Base-by-base conservation (phyloP, 768 basidiomycete genomes). In the Hypholoma sublateritium region DNA sequence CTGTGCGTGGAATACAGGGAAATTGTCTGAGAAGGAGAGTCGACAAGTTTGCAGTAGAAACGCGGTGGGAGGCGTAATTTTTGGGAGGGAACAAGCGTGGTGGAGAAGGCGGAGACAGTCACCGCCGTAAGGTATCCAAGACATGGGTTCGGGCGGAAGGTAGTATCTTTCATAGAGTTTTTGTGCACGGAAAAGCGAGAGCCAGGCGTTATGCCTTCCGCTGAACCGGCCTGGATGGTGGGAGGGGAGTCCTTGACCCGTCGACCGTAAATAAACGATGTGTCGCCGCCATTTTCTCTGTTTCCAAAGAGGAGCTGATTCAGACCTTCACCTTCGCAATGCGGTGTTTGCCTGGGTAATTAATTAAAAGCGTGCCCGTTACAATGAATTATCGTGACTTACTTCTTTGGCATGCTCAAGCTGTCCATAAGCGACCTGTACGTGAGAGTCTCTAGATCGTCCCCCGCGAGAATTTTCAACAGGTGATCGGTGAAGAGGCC, bases 401-500 rank as follows among this genome's bases (percentile, higher is more conserved):
- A 73, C 74, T 65, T 65, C 17, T 11, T 43, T 2, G 70, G 69
- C 64, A 72, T 70, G 7, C 56, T 59, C 52, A 74, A 39, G 37
- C 61, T 66, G 51, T 72, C 66, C 67, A 74, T 71, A 28, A 76
- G 52, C 3, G 69, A 63, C 3, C 62, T 63, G 56, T 76, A 76
- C 1, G 72, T 74, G 49, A 71, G 56, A 2, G 59, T 56, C 17
- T 64, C 58, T 36, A 72, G 32, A 14, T 66, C 62, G 5, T 57
- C 48, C 12, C 53, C 53, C 36, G 60, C 54, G n/a, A 75, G 55
- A 4, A 66, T 57, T 25, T 63, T 61, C 24, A 75, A 24, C 13
- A 75, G 62, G 1, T 56, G 59, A n/a, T 53, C 41, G 1, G 75
- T 75, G 51, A 77, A 77, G 5, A 73, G 19, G 7, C 74, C 73